These are phyloP conservation scores for Hypoxylon trugodes DNA, from an alignment of 495 filamentous ascomycete genomes.

Conservation along the genomic window DNA sequence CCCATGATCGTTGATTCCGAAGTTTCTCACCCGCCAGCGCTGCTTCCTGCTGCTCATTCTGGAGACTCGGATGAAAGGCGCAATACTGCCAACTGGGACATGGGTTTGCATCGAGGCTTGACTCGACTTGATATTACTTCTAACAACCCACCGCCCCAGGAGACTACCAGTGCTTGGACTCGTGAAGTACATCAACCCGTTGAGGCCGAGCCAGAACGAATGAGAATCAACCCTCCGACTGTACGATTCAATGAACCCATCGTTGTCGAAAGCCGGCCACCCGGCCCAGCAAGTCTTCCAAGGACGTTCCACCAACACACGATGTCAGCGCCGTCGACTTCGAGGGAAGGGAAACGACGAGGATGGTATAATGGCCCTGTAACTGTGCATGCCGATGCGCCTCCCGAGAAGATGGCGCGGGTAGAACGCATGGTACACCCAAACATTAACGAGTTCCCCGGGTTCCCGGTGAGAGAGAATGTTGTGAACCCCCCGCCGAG, in stretches of 20 bases:
- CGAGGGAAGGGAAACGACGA: constrained; percentile 69
- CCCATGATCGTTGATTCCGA: constrained; percentile 73
- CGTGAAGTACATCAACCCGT: constrained; percentile 59
- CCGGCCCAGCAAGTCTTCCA: neutral
- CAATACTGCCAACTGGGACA: constrained; percentile 75
- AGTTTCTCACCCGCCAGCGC: constrained; percentile 50
- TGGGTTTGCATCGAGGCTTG: constrained; percentile 75
- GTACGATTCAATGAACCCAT: constrained; percentile 57
- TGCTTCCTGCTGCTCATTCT: constrained; percentile 54
- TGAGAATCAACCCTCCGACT: constrained; percentile 46
- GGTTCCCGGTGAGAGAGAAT: constrained; percentile 53
- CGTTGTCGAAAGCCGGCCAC: constrained; percentile 22
- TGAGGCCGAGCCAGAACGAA: constrained; percentile 56
- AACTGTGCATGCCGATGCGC: constrained; percentile 44
- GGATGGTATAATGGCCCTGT: constrained; percentile 74
- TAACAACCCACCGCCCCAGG: constrained; percentile 62
- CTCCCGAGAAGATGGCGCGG: constrained; percentile 49
- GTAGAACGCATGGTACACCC: constrained; percentile 60
- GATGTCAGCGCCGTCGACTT: constrained; percentile 58
- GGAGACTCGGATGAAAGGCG: constrained; percentile 66
- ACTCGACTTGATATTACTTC: constrained; percentile 76
- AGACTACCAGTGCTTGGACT: constrained; percentile 62
- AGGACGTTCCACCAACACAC: constrained; percentile 57
- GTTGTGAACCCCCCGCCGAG: constrained; percentile 19
- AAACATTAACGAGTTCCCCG: constrained; percentile 54